phyloP scores from a whole-genome alignment of 805 yeast species.

The Torulaspora quercuum region DNA sequence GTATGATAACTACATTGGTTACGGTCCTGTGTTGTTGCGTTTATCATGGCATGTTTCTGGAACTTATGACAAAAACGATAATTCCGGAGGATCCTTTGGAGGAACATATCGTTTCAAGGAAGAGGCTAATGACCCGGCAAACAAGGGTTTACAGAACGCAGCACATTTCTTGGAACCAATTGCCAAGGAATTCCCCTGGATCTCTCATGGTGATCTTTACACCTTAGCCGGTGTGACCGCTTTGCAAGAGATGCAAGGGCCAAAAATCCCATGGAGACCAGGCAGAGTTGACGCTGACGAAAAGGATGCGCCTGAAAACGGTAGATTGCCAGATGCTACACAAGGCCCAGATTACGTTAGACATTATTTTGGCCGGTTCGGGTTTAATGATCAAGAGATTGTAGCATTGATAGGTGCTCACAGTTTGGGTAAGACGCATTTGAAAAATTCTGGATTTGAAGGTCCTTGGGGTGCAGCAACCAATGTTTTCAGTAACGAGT shows the following conservation, averaged over 20 bases:
- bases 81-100: conserved; percentile 67
- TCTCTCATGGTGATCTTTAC: conserved; percentile 75
- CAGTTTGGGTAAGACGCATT: conserved; percentile 72
- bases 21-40: conserved; percentile 75
- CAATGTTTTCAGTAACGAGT: conserved; percentile 69
- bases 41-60: conserved; percentile 87
- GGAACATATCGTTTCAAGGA: conserved; percentile 58
- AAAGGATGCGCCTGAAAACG: conserved; percentile 55
- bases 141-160: conserved; percentile 61
- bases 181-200: conserved; percentile 57
- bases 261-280: conserved; percentile 75
- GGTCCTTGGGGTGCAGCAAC: conserved; percentile 91
- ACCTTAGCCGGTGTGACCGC: conserved; percentile 78
- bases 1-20: conserved; percentile 63
- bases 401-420: conserved; percentile 77
- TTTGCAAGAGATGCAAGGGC: conserved; percentile 75
- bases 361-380: conserved; percentile 59
- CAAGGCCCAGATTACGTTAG: conserved; percentile 63
- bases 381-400: conserved; percentile 66
- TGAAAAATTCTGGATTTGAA: conserved; percentile 67
- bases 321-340: conserved; percentile 71
- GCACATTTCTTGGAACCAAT: conserved; percentile 55
- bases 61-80: conserved; percentile 60
- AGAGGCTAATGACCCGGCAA: conserved; percentile 55
- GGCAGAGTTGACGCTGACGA: conserved; percentile 66